Conservation (phyloP, 2,329 filamentous ascomycete genomes). For the Talaromyces rugulosus region DNA sequence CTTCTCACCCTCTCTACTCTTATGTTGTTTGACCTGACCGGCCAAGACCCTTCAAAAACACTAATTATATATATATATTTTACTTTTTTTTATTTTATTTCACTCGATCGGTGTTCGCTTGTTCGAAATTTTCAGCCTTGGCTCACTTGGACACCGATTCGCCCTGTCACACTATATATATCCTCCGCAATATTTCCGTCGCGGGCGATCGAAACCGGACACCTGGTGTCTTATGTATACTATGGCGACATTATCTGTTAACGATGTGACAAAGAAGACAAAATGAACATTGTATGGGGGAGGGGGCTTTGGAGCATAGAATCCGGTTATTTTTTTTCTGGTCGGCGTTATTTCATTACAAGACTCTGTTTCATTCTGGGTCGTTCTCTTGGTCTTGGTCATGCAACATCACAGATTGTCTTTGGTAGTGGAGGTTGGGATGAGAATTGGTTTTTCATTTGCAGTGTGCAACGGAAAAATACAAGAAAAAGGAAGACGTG, state of each 20-base stretch:
- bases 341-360: constrained; percentile 13
- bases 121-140: constrained; percentile 1
- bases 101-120: constrained; percentile 3
- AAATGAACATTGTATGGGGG: constrained; percentile 13
- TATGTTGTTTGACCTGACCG: not conserved
- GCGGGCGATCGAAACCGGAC: constrained; percentile 12
- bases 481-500: constrained; percentile 13
- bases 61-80: constrained; percentile 9
- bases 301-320: constrained; percentile 11
- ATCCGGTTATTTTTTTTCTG: constrained; percentile 8
- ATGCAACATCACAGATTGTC: constrained; percentile 10
- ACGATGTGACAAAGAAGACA: constrained; percentile 12
- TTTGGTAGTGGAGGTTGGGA: constrained; percentile 10
- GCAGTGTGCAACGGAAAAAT: not conserved
- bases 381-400: constrained; percentile 12
- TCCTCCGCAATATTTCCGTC: constrained; percentile 10
- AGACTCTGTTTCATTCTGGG: constrained; percentile 14
- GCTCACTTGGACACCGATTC: not conserved
- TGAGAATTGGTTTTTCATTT: constrained; percentile 7
- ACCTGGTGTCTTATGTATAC: constrained; percentile 14
- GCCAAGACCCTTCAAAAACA: not conserved
- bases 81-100: not conserved
- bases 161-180: not conserved
- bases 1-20: not conserved
- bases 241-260: constrained; percentile 13